Conservation (phyloP, 192 early-diverging fungal genomes). For the Phycomyces blakesleeanus region DNA sequence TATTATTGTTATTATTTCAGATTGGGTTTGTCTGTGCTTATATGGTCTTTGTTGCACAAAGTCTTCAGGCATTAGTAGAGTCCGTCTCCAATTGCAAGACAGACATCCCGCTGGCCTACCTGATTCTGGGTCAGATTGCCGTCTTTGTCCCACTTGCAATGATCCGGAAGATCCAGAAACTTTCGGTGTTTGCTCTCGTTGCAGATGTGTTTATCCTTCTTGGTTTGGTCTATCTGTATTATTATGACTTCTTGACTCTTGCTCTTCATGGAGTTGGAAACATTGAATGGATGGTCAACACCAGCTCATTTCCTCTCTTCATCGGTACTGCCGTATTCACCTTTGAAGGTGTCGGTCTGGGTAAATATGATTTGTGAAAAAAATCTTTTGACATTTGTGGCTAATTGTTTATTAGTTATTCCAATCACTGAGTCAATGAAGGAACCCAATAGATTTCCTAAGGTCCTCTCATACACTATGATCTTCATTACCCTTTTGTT, state of each 20-base stretch:
- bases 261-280: slow-evolving; percentile 63
- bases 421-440: slow-evolving; percentile 89
- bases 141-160: slow-evolving; percentile 50
- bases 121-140: slow-evolving; percentile 46
- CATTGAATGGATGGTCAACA: slow-evolving; percentile 71
- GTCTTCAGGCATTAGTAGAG: slow-evolving; percentile 40
- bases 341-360: slow-evolving; percentile 83
- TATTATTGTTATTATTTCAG: slow-evolving; percentile 22
- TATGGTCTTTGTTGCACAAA: slow-evolving; percentile 63
- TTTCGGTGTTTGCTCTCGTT: slow-evolving; percentile 80
- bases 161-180: slow-evolving; percentile 87
- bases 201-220: slow-evolving; percentile 91
- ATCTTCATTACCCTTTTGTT: slow-evolving; percentile 78
- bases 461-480: slow-evolving; percentile 77
- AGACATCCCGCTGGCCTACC: slow-evolving; percentile 20
- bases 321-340: slow-evolving; percentile 93
- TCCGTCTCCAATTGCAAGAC: slow-evolving; percentile 25
- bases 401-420: slow-evolving; percentile 45
- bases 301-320: slow-evolving; percentile 78
- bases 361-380: slow-evolving; percentile 11
- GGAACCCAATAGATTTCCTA: slow-evolving; percentile 82
- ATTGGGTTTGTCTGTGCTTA: slow-evolving; percentile 62
- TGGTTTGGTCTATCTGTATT: slow-evolving; percentile 82
- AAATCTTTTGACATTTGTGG: background rate
- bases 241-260: slow-evolving; percentile 72